These are phyloP conservation scores for Trichoderma hamatum DNA, from an alignment of 2,329 filamentous ascomycete species.

Conservation along the genomic window DNA sequence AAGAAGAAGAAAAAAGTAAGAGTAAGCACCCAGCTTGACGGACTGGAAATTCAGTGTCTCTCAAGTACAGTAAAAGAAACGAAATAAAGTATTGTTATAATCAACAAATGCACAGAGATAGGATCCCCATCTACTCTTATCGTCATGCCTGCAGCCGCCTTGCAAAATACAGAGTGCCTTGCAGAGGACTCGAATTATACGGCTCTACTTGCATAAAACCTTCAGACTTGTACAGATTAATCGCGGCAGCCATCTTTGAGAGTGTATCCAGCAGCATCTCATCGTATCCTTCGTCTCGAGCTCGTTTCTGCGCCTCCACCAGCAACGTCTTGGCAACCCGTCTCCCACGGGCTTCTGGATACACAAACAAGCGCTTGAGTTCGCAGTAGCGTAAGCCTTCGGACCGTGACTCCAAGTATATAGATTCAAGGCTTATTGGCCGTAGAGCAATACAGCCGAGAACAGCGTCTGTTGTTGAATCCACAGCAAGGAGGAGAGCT, in stretches of 20 bases:
- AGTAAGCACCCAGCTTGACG: no score
- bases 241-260: conserved; percentile 33
- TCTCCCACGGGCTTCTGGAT: conserved; percentile 35
- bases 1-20: no score
- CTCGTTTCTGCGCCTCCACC: conserved; percentile 28
- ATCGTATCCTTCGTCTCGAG: conserved; percentile 30
- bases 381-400: conserved; percentile 32
- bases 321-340: conserved; percentile 33
- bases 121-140: not conserved
- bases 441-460: conserved; percentile 37
- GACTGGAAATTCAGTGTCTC: no score
- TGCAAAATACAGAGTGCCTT: conserved; percentile 32
- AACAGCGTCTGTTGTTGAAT: conserved; percentile 27
- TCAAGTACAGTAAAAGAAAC: not conserved
- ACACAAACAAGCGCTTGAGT: conserved; percentile 36
- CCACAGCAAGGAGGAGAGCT: conserved; percentile 34
- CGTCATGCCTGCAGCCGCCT: not conserved
- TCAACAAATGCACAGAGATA: no score
- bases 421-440: conserved; percentile 29
- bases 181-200: conserved; percentile 33
- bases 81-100: not conserved
- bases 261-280: conserved; percentile 36
- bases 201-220: conserved; percentile 31
- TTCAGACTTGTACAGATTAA: conserved; percentile 34
- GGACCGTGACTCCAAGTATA: conserved; percentile 17